These are phyloP conservation scores for Carex myosuroides DNA, from an alignment of 176 grass and related monocot species.

Conservation along the genomic window DNA sequence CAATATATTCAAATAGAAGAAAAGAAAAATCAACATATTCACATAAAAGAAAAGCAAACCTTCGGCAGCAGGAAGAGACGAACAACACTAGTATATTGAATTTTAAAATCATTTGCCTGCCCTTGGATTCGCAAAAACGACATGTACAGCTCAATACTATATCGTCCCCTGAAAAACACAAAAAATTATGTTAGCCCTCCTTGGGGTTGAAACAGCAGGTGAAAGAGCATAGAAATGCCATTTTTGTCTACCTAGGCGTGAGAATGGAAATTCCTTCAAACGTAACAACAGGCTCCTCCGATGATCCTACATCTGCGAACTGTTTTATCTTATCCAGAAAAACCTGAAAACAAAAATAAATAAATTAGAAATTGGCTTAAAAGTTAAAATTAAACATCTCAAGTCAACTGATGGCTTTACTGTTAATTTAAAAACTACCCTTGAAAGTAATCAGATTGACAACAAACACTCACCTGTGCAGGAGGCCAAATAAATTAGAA, in stretches of 20 bases:
- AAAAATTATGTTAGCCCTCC: slow-evolving; percentile 6
- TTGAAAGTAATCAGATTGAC: neutral
- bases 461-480: slow-evolving; percentile 51
- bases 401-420: neutral
- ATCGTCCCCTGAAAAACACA: slow-evolving; percentile 52
- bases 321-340: slow-evolving; percentile 50
- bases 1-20: neutral
- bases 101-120: slow-evolving; percentile 98
- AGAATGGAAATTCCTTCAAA: slow-evolving; percentile 97
- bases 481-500: slow-evolving; percentile 31
- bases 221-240: neutral
- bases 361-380: neutral
- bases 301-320: slow-evolving; percentile 61
- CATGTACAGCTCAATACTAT: slow-evolving; percentile 78
- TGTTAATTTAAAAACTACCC: neutral
- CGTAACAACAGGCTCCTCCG: slow-evolving; percentile 69
- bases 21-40: neutral
- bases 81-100: slow-evolving; percentile 89
- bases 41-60: slow-evolving; percentile 40
- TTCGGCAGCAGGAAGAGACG: slow-evolving; percentile 88
- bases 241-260: slow-evolving; percentile 66
- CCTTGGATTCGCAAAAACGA: slow-evolving; percentile 89
- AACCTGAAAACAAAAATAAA: slow-evolving; percentile 51
- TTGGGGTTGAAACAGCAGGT: neutral
- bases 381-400: neutral